Evolutionary conservation across 441 rosid genomes (phyloP).

Genomic region (Syzygium syzygioides): DNA sequence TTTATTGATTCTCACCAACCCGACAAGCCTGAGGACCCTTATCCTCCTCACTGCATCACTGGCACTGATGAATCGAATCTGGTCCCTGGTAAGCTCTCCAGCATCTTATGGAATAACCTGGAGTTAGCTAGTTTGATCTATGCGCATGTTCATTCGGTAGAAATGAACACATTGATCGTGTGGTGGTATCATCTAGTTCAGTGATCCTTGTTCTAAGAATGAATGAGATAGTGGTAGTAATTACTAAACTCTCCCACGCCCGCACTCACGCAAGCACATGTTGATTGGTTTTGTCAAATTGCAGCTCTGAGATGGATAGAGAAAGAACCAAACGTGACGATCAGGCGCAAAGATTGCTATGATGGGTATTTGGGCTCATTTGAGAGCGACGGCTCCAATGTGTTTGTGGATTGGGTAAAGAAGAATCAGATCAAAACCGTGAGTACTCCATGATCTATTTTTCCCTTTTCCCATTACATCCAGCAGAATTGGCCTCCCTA

Average conservation of each 20-base stretch:
- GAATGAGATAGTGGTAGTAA: not conserved
- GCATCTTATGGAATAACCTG: not conserved
- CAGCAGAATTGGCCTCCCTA: not conserved
- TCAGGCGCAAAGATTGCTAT: conserved; percentile 24
- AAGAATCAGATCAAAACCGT: conserved; percentile 19
- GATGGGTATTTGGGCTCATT: conserved; percentile 28
- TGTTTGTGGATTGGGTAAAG: conserved; percentile 22
- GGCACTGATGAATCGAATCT: conserved; percentile 27
- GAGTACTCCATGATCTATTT: not conserved
- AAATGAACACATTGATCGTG: not conserved
- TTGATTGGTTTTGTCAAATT: not conserved
- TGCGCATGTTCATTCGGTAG: not conserved
- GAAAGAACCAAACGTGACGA: conserved; percentile 20
- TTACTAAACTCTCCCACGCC: not conserved
- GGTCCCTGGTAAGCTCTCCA: conserved; percentile 13
- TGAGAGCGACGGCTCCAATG: conserved; percentile 22
- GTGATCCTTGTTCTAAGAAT: not conserved
- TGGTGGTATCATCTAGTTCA: not conserved
- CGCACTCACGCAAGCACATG: not conserved
- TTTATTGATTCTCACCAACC: conserved; percentile 27
- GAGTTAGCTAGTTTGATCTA: not conserved
- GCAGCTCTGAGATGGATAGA: conserved; percentile 23
- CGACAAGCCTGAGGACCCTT: conserved; percentile 27
- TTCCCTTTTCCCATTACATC: not conserved
- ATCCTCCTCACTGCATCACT: conserved; percentile 25